Percentiles rank a stretch among this genome's conserved stretches.
Evolutionary conservation across 768 basidiomycete species (phyloP).

Genomic region (Inosperma sp.): DNA sequence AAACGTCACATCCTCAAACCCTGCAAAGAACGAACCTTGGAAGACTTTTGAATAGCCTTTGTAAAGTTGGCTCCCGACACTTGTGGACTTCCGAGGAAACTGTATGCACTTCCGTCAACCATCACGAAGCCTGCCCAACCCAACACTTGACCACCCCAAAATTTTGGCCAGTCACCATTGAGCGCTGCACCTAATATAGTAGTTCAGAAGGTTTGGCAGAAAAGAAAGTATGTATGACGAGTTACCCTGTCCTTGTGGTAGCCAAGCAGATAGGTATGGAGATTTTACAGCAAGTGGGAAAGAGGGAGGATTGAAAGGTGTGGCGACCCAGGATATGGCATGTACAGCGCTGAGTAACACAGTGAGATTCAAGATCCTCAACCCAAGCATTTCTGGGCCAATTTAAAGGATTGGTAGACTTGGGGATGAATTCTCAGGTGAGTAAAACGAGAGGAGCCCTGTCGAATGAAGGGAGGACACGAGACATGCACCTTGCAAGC

Average conservation of each 20-base stretch:
- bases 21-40: conserved; percentile 33
- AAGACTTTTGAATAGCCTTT: conserved; percentile 54
- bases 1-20: background rate
- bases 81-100: conserved; percentile 49
- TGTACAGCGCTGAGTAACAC: background rate
- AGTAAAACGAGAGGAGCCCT: no score
- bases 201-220: background rate
- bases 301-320: conserved; percentile 53
- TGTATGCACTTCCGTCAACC: conserved; percentile 52
- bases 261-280: conserved; percentile 64
- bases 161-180: conserved; percentile 56
- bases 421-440: no score
- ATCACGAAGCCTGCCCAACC: conserved; percentile 64
- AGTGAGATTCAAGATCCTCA: no score
- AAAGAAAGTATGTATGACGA: background rate
- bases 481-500: no score
- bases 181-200: no score
- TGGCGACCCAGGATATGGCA: conserved; percentile 43
- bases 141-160: conserved; percentile 60
- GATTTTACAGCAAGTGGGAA: conserved; percentile 62
- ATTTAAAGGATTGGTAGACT: no score
- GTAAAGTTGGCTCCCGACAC: conserved; percentile 40
- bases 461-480: no score
- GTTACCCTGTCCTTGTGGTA: conserved; percentile 47
- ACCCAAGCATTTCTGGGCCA: no score